phyloP scores from a whole-genome alignment of 2,329 filamentous ascomycete genomes.

The Phaeophleospora eucalypticola region DNA sequence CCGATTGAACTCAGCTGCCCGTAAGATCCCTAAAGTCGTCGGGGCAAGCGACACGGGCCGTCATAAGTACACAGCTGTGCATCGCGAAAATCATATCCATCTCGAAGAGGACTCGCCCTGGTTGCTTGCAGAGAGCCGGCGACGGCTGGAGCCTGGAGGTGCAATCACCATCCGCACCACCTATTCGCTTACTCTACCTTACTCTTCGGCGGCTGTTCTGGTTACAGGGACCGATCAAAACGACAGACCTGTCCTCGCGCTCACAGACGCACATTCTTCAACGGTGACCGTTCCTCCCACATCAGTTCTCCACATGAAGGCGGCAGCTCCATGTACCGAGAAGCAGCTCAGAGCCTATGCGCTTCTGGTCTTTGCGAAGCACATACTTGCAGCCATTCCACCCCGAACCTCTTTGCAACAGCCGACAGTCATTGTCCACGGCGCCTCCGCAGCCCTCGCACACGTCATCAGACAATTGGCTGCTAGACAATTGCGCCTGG shows the following conservation, averaged over 20 bases:
- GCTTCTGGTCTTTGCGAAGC: slow-evolving; percentile 10
- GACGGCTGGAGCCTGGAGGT: background rate
- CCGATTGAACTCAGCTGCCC: slow-evolving; percentile 25
- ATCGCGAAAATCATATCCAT: slow-evolving; percentile 7
- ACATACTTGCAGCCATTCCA: slow-evolving; percentile 12
- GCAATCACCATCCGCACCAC: slow-evolving; percentile 3
- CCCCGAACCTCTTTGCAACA: background rate
- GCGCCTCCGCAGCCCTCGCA: slow-evolving; percentile 12
- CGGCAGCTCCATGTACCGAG: slow-evolving; percentile 2
- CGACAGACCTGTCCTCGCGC: slow-evolving; percentile 7
- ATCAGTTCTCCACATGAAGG: slow-evolving; percentile 3
- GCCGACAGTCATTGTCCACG: slow-evolving; percentile 11
- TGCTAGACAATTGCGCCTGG: background rate
- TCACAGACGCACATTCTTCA: slow-evolving; percentile 8
- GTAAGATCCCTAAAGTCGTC: slow-evolving; percentile 18
- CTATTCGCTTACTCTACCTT: slow-evolving; percentile 9
- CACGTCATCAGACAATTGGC: slow-evolving; percentile 6
- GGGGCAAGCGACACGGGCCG: slow-evolving; percentile 1
- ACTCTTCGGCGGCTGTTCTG: slow-evolving; percentile 9
- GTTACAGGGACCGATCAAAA: slow-evolving; percentile 9
- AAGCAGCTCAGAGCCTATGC: slow-evolving; percentile 13
- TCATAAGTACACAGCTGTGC: slow-evolving; percentile 10
- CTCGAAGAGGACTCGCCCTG: slow-evolving; percentile 13
- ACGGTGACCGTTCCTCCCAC: background rate
- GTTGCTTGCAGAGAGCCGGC: slow-evolving; percentile 5